Base-by-base conservation (phyloP, 495 filamentous ascomycete genomes). In the Saxispiralis lemnorum region DNA sequence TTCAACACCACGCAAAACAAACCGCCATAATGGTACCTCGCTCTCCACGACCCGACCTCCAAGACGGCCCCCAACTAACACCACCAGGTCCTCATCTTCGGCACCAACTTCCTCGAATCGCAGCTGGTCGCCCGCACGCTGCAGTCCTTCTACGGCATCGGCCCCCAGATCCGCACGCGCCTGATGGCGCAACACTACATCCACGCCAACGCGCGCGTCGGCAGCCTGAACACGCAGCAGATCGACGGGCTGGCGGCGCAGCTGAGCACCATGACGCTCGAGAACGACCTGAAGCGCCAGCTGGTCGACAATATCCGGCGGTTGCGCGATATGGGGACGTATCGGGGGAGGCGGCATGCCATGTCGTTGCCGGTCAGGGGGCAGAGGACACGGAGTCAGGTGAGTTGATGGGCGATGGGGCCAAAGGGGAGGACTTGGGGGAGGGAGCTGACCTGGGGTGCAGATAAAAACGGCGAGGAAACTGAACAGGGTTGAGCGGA, bases 191-290 rank as follows among this genome's bases (percentile, higher is more conserved):
- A 81, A 53, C 78, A 81, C 63, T 73, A 74, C 56, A 92, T 97
- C 61, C 81, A 93, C 62, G 75, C 79, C 16, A 76, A 68, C 35
- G 83, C 83, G 46, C 75, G 73, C 56, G 66, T 95, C 42, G 76
- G 79, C 56, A 66, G 70, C 2, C 65, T 97, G 9, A 65, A 68
- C 40, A 72, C 72, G 46, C 75, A 81, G 56, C 81, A 80, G 46
- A 64, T 92, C 46, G 72, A 78, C 15, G 78, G 81, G 38, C 67
- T 97, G 43, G 83, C 74, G n/a, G 75, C 76, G 34, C 81, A 86
- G 54, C 67, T 97, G 32, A 82, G 87, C 6, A 77, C 75, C 10
- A 86, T 97, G 86, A 92, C 78, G 34, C 84, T 93, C 47, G 92
- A 96, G 59, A 93, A 82, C 54, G 87, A 97, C 51, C 66, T 93